These are phyloP conservation scores for Apophysomyces ossiformis DNA, from an alignment of 371 early-diverging fungal species.

Conservation along the genomic window DNA sequence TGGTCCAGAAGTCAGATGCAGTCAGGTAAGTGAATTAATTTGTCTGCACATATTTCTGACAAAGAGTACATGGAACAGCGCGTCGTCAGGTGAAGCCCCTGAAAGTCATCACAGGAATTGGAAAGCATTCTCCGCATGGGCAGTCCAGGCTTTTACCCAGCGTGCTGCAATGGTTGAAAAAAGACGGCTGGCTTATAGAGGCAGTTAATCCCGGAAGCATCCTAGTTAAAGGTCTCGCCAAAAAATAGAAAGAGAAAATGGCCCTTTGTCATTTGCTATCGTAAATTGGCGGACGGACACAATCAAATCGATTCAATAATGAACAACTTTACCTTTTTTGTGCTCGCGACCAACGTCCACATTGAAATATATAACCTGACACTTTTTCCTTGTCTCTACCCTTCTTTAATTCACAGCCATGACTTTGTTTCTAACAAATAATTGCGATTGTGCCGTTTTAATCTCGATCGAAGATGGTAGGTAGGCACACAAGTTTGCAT, in stretches of 20 bases:
- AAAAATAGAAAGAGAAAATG: background rate
- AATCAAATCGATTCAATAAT: slow-evolving; percentile 3
- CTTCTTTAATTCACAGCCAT: background rate
- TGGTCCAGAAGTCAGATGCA: slow-evolving; percentile 61
- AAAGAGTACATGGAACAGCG: slow-evolving; percentile 15
- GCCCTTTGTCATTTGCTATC: background rate
- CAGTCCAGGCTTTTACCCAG: slow-evolving; percentile 63
- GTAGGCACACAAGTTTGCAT: background rate
- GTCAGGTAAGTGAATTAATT: slow-evolving; percentile 29
- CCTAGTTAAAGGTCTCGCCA: slow-evolving; percentile 40
- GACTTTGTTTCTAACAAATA: background rate
- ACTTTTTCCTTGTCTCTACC: background rate
- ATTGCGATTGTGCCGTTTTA: slow-evolving; percentile 4
- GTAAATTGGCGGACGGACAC: background rate
- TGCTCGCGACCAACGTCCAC: slow-evolving; percentile 2
- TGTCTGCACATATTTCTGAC: background rate
- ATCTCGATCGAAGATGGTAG: slow-evolving; percentile 5
- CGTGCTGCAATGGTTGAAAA: slow-evolving; percentile 49
- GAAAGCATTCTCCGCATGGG: slow-evolving; percentile 64
- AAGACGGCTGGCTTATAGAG: slow-evolving; percentile 63
- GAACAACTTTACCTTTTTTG: slow-evolving; percentile 8
- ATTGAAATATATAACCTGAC: slow-evolving; percentile 8
- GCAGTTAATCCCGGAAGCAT: slow-evolving; percentile 55
- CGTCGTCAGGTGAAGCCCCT: slow-evolving; percentile 52
- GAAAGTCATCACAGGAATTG: slow-evolving; percentile 68